Evolutionary conservation across 192 early-diverging fungal species (phyloP).

Genomic region (Backusella liffmaniae): DNA sequence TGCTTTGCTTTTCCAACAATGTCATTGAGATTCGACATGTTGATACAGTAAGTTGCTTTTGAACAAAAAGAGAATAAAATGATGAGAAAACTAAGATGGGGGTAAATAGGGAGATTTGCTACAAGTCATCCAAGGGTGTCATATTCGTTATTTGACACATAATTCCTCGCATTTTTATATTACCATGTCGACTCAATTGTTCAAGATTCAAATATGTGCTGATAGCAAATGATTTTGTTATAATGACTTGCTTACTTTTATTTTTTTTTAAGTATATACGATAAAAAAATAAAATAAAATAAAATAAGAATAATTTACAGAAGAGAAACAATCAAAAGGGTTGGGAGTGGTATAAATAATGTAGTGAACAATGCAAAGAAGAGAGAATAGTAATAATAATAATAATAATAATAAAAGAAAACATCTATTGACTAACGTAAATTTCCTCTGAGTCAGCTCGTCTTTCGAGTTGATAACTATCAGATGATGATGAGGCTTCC

Average conservation of each 20-base stretch:
- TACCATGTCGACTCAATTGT: not conserved
- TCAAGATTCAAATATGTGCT: not conserved
- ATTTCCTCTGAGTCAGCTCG: conserved; percentile 7
- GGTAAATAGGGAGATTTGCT: conserved; percentile 10
- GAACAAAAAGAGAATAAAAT: not conserved
- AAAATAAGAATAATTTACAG: not conserved
- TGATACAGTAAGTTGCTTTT: conserved; percentile 14
- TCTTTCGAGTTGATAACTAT: not conserved
- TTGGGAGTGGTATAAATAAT: conserved; percentile 1
- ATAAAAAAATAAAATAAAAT: not conserved
- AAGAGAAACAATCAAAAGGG: not conserved
- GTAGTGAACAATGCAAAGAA: not conserved
- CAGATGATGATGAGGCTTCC: not conserved
- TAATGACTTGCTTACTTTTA: not conserved
- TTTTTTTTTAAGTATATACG: not conserved
- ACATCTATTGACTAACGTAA: conserved; percentile 1
- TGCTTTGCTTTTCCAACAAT: conserved; percentile 11
- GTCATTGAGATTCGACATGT: conserved; percentile 23
- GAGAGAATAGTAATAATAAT: not conserved
- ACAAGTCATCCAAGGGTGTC: conserved; percentile 17
- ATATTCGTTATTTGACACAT: conserved; percentile 16
- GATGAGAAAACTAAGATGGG: not conserved
- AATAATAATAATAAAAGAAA: not conserved
- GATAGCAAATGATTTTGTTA: not conserved
- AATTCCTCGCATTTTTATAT: not conserved